phyloP scores from a whole-genome alignment of 768 basidiomycete genomes.

The Russula earlei region DNA sequence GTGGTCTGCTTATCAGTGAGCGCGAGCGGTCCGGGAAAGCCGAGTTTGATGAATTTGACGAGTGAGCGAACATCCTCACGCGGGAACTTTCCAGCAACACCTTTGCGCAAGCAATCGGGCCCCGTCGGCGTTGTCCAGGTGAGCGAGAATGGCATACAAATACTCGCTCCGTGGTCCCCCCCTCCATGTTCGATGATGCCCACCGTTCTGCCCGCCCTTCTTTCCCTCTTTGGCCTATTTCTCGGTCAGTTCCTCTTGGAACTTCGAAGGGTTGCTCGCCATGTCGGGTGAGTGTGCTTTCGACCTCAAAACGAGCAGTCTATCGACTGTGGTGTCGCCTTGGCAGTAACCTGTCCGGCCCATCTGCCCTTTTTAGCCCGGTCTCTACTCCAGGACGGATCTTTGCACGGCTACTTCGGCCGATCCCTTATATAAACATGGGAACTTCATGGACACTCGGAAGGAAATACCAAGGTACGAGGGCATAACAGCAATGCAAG shows the following conservation, averaged over 20 bases:
- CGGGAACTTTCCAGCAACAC: no score
- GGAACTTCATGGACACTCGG: background rate
- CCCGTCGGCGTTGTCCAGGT: no score
- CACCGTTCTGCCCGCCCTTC: background rate
- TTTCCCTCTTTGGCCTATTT: background rate
- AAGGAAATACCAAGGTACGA: slow-evolving; percentile 1
- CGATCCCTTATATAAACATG: background rate
- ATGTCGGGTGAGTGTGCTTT: background rate
- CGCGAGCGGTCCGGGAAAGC: no score
- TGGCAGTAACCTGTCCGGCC: slow-evolving; percentile 1
- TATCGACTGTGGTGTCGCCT: background rate
- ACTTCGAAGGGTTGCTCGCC: background rate
- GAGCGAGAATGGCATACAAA: no score
- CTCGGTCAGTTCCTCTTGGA: background rate
- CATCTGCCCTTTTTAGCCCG: background rate
- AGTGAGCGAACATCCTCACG: no score
- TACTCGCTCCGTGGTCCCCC: no score
- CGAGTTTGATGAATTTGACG: no score
- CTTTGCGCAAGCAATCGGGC: no score
- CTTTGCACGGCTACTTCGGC: background rate
- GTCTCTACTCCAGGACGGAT: background rate
- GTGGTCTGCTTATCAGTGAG: no score
- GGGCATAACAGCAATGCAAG: no score
- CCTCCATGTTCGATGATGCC: background rate
- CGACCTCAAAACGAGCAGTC: background rate